A percentile compares a stretch with the other conserved stretches of the same genome.
phyloP scores from a whole-genome alignment of 306 rosid genomes.

The Malus sylvestris region DNA sequence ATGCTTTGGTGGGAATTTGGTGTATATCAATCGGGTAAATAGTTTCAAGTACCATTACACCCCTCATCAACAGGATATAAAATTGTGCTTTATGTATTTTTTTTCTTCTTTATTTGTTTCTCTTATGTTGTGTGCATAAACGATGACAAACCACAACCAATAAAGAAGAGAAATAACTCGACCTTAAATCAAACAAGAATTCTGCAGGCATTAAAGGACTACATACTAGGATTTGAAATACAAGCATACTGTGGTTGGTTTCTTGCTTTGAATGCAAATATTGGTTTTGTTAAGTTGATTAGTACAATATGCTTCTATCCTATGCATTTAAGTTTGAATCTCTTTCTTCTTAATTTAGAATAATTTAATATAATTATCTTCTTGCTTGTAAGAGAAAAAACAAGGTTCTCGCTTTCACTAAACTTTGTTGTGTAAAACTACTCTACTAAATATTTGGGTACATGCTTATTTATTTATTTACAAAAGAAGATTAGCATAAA shows the following conservation, averaged over 20 bases:
- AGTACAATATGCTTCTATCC: too few species aligned
- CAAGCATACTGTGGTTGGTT: neutral
- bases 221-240: neutral
- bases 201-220: constrained; percentile 2
- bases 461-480: too few species aligned
- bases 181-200: neutral
- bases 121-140: neutral
- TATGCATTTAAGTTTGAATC: too few species aligned
- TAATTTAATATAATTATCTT: too few species aligned
- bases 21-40: neutral
- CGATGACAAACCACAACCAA: neutral
- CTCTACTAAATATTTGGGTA: neutral
- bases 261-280: too few species aligned
- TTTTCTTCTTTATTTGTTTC: too few species aligned
- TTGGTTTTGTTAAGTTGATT: too few species aligned
- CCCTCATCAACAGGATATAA: neutral
- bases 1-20: neutral
- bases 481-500: neutral
- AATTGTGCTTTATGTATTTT: neutral
- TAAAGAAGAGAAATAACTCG: neutral
- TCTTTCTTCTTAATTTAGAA: too few species aligned
- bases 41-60: neutral
- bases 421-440: too few species aligned
- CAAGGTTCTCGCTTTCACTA: too few species aligned
- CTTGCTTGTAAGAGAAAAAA: too few species aligned